Evolutionary conservation across 495 filamentous ascomycete species (phyloP).

Genomic region (Massariosphaeria phaeospora): DNA sequence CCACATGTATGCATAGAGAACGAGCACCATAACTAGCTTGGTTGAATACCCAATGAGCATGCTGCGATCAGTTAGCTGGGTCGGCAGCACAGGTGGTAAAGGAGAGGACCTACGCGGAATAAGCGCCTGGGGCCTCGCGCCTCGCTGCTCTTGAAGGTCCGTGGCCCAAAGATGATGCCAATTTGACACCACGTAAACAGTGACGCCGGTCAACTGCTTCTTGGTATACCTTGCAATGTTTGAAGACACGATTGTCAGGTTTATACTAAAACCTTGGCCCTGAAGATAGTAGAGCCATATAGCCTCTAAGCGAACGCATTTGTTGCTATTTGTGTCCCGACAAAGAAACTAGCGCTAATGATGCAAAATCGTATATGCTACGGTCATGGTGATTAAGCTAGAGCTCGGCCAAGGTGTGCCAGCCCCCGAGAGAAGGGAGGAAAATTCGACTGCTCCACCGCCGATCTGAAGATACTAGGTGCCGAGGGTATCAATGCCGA

Average conservation of each 20-base stretch:
- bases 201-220: constrained; percentile 50
- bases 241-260: constrained; percentile 36
- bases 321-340: constrained; percentile 44
- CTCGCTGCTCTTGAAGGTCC: constrained; percentile 51
- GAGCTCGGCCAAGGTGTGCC: constrained; percentile 41
- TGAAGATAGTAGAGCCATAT: constrained; percentile 43
- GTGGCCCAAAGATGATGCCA: constrained; percentile 54
- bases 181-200: constrained; percentile 53
- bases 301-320: constrained; percentile 52
- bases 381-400: constrained; percentile 42
- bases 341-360: constrained; percentile 35
- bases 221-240: constrained; percentile 56
- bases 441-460: constrained; percentile 41
- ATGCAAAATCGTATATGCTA: constrained; percentile 44
- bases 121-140: constrained; percentile 51
- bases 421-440: constrained; percentile 39
- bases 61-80: background rate
- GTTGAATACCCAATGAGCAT: constrained; percentile 52
- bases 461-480: constrained; percentile 52
- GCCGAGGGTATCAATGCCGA: constrained; percentile 53
- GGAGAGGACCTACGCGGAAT: constrained; percentile 44
- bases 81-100: background rate
- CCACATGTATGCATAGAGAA: constrained; percentile 52
- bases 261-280: constrained; percentile 44
- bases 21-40: constrained; percentile 47